Percentiles rank a stretch among this genome's conserved stretches.
phyloP scores from a whole-genome alignment of 2,329 filamentous ascomycete genomes.

The Colletotrichum liriopes region DNA sequence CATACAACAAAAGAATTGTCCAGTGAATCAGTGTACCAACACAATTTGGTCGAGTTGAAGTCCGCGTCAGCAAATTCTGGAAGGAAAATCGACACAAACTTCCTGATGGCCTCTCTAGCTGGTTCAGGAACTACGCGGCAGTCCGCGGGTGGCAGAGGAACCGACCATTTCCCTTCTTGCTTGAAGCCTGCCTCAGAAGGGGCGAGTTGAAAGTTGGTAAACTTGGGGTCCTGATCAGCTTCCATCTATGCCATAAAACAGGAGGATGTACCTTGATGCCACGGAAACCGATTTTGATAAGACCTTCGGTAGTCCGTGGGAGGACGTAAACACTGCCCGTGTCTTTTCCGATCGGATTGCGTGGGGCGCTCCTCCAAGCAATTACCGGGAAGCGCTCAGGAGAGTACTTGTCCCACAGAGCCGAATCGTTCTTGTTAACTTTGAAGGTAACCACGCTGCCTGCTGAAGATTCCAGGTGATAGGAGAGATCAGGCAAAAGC shows the following conservation, averaged over 20 bases:
- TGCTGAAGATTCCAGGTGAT: slow-evolving; percentile 46
- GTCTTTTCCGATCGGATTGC: slow-evolving; percentile 49
- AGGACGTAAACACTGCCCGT: slow-evolving; percentile 50
- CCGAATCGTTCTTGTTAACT: slow-evolving; percentile 43
- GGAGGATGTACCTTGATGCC: slow-evolving; percentile 57
- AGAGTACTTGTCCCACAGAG: slow-evolving; percentile 53
- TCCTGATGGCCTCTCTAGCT: slow-evolving; percentile 46
- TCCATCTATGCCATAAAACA: slow-evolving; percentile 56
- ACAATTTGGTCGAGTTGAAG: slow-evolving; percentile 63
- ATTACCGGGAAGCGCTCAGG: slow-evolving; percentile 52
- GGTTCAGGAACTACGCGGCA: slow-evolving; percentile 45
- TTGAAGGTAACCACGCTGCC: slow-evolving; percentile 45
- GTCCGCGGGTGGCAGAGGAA: slow-evolving; percentile 48
- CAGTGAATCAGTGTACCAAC: slow-evolving; percentile 73
- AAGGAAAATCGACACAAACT: slow-evolving; percentile 57
- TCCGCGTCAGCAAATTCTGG: slow-evolving; percentile 56
- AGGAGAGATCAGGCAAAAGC: slow-evolving; percentile 44
- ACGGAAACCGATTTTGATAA: slow-evolving; percentile 50
- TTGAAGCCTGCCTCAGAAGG: slow-evolving; percentile 48
- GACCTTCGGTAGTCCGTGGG: slow-evolving; percentile 46
- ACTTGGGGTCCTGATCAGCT: slow-evolving; percentile 30
- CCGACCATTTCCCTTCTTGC: slow-evolving; percentile 52
- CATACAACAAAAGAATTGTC: slow-evolving; percentile 64
- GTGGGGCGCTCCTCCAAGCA: slow-evolving; percentile 51
- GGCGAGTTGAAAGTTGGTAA: slow-evolving; percentile 51